Evolutionary conservation across 805 yeast species (phyloP).

Genomic region (Lipomyces sp.): DNA sequence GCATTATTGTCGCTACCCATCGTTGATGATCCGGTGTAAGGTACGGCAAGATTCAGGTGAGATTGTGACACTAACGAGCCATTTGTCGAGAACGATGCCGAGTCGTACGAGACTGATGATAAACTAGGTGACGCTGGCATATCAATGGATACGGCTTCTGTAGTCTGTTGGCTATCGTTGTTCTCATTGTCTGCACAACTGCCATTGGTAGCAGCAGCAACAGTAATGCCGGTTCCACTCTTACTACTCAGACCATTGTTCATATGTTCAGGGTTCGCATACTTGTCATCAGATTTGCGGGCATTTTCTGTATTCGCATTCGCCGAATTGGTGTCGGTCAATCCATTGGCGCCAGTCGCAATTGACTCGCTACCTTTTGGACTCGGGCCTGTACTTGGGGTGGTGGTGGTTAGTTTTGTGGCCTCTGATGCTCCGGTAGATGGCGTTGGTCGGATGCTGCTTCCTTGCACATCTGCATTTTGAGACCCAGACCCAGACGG

Average conservation of each 20-base stretch:
- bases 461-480: constrained; percentile 8
- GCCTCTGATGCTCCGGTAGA: background rate
- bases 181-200: constrained; percentile 8
- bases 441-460: background rate
- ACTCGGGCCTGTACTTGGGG: background rate
- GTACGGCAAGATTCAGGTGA: constrained; percentile 14
- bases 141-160: background rate
- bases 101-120: constrained; percentile 19
- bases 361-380: background rate
- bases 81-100: constrained; percentile 20
- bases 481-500: constrained; percentile 12
- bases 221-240: constrained; percentile 6
- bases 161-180: background rate
- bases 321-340: background rate
- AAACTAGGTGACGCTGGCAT: constrained; percentile 16
- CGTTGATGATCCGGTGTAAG: constrained; percentile 12
- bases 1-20: constrained; percentile 8
- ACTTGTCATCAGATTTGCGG: background rate
- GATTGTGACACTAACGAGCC: constrained; percentile 17
- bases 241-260: background rate
- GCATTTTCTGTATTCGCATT: background rate
- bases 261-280: background rate
- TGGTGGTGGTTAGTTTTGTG: background rate
- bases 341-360: background rate
- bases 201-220: constrained; percentile 9